Evolutionary conservation across 495 filamentous ascomycete genomes (phyloP), one percentile per base, ranked within the genome.

Genomic region (Cudoniella acicularis): DNA sequence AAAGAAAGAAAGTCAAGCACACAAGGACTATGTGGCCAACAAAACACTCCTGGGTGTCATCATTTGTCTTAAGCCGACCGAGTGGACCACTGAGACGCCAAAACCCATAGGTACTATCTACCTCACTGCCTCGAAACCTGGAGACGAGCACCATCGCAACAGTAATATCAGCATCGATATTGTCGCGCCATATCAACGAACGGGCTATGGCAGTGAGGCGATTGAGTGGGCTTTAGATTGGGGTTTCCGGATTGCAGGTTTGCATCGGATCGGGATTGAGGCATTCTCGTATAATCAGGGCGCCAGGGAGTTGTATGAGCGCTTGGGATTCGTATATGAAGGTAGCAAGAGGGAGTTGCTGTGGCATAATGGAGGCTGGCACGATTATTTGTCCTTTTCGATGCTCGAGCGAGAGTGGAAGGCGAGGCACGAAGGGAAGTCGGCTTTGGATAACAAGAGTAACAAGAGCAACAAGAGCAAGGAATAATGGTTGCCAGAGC

Each of bases 151-250:
- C 47, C 78, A 83, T 59, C 70, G 79, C 21, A 63, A 67, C 54
- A 69, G 69, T 20, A 67, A 70, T 49, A 62, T 82, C 48, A 74
- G 73, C 10, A 71, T 82, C 21, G 68, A 71, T 30, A 65, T 81
- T 8, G 57, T 62, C 16, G 58, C 61, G 9, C 55, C 47, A 10
- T 70, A 74, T 43, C 76, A 77, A 10, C 72, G 78, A 0, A 62
- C 74, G 43, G 81, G 80, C n/a, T 84, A 83, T 50, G 81, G 79
- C 1, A 63, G 61, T 13, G 81, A 84, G 64, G 79, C 78, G 0
- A 77, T 81, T 18, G 67, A 69, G 48, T 83, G 80, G 80, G 69
- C 54, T 10, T 43, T 82, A 52, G 70, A 77, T 27, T 83, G 75
- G 70, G 77, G 68, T 1, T 83, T 83, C 57, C 53, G 64, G 47